Percentiles rank a stretch among this genome's conserved stretches.
These are phyloP conservation scores for Wallacemonas collosoma DNA, from an alignment of 208 protist genomes.

Conservation along the genomic window DNA sequence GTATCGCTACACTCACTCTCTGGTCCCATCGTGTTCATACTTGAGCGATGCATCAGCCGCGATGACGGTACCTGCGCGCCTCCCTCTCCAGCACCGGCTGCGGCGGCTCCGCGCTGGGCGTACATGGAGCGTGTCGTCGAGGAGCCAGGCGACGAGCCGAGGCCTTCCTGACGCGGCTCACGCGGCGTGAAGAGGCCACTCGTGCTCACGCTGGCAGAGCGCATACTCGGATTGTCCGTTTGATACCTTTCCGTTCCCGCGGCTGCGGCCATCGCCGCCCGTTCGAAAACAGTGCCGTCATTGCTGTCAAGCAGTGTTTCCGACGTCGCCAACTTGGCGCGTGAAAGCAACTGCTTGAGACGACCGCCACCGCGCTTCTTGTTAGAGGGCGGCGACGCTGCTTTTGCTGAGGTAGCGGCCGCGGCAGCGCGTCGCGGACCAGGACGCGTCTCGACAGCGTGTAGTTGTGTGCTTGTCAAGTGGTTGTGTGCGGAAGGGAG, in stretches of 20 bases:
- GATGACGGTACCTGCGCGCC: no score
- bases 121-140: no score
- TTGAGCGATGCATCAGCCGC: no score
- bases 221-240: background rate
- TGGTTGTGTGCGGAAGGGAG: background rate
- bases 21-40: no score
- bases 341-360: conserved; percentile 1
- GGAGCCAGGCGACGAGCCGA: no score
- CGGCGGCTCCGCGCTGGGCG: no score
- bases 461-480: background rate
- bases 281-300: background rate
- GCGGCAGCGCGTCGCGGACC: no score
- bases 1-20: conserved; percentile 11
- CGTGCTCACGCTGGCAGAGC: background rate
- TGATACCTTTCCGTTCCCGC: background rate
- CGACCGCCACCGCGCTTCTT: no score
- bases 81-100: no score
- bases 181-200: background rate
- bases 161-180: background rate
- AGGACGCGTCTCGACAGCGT: background rate
- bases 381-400: no score
- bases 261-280: background rate
- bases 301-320: background rate
- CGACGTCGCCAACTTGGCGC: background rate
- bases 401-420: no score